These are phyloP conservation scores for Globisporangium spinosum DNA, from an alignment of 352 stramenopile genomes.

Conservation along the genomic window DNA sequence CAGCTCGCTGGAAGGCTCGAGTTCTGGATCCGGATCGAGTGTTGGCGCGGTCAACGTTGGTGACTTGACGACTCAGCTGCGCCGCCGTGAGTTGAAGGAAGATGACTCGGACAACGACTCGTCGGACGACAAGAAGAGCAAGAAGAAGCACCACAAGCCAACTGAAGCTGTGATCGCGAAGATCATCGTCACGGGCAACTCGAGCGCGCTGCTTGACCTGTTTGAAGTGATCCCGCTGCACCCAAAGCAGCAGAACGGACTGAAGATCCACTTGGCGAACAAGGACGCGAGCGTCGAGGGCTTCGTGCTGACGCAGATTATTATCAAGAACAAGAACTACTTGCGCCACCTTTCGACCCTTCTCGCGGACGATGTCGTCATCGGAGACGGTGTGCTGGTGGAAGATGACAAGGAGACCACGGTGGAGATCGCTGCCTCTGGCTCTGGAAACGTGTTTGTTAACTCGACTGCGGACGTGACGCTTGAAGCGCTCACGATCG, in stretches of 20 bases:
- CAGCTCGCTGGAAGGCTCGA: conserved; percentile 9
- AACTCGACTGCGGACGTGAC: conserved; percentile 26
- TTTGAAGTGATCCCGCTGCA: conserved; percentile 42
- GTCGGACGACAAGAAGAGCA: conserved; percentile 18
- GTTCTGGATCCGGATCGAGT: not conserved
- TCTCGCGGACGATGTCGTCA: conserved; percentile 35
- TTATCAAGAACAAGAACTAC: conserved; percentile 42
- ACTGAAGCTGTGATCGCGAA: conserved; percentile 38
- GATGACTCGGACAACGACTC: conserved; percentile 10
- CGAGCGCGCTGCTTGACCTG: conserved; percentile 39
- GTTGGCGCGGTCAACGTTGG: conserved; percentile 5
- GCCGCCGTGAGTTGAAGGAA: not conserved
- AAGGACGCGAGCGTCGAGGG: conserved; percentile 41
- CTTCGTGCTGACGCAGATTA: conserved; percentile 54
- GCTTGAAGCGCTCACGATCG: conserved; percentile 30
- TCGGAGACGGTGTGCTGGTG: conserved; percentile 43
- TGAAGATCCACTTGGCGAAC: conserved; percentile 54
- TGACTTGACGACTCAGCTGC: conserved; percentile 16
- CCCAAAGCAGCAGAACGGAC: conserved; percentile 32
- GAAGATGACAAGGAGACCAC: conserved; percentile 31
- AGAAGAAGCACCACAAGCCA: conserved; percentile 8
- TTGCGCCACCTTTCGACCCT: conserved; percentile 35
- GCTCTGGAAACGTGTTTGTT: conserved; percentile 39
- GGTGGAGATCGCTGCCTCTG: conserved; percentile 38
- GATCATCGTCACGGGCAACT: conserved; percentile 57